Percentiles rank a stretch among this genome's conserved stretches.
Conservation (phyloP, 139 green algal genomes). For the Chlorella sp. region DNA sequence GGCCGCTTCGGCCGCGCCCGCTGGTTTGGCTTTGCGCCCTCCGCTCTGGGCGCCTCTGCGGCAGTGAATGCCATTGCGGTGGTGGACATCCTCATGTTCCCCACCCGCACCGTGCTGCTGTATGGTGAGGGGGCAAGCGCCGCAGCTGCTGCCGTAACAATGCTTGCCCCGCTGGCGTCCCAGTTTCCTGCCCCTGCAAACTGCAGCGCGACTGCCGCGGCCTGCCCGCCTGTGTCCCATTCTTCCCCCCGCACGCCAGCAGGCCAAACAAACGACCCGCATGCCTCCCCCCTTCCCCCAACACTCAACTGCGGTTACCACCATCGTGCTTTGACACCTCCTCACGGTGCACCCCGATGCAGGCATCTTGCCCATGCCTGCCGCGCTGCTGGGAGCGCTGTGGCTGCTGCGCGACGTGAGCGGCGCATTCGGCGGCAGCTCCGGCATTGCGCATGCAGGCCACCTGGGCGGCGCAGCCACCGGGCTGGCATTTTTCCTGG, state of each 20-base stretch:
- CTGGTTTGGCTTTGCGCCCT: constrained; percentile 25
- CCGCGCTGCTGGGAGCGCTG: constrained; percentile 56
- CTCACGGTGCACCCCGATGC: not conserved
- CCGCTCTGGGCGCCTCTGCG: constrained; percentile 46
- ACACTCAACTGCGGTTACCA: too few relatives aligned
- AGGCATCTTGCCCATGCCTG: constrained; percentile 62
- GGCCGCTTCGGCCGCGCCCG: constrained; percentile 1
- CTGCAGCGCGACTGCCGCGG: too few relatives aligned
- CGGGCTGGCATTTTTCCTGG: constrained; percentile 35
- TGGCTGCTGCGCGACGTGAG: constrained; percentile 52
- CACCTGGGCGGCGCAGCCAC: constrained; percentile 45
- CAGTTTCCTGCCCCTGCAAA: too few relatives aligned
- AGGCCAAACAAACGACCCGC: too few relatives aligned
- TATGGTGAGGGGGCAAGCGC: constrained; percentile 24
- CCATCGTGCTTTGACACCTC: too few relatives aligned
- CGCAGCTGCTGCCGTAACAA: not conserved
- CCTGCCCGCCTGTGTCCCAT: too few relatives aligned
- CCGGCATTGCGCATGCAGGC: constrained; percentile 35
- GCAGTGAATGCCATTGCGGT: constrained; percentile 56
- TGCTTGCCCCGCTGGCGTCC: too few relatives aligned
- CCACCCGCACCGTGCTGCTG: constrained; percentile 56
- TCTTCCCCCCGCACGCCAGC: too few relatives aligned
- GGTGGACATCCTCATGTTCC: constrained; percentile 53
- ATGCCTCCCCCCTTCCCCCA: too few relatives aligned
- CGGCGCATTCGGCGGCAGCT: not conserved